Conservation (phyloP, 306 rosid genomes). For the Corylus avellana region DNA sequence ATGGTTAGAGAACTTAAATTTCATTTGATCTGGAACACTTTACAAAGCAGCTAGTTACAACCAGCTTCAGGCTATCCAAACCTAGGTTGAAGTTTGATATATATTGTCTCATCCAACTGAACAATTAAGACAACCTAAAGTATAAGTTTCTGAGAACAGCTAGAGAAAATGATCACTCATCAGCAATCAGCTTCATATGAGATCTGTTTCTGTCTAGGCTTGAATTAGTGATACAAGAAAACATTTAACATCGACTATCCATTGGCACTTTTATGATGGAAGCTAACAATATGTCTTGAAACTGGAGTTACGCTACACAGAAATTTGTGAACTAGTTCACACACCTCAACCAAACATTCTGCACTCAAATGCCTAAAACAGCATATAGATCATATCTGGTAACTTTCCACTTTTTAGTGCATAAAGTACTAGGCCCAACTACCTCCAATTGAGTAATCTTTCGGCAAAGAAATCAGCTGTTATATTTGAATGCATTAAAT, state of each 20-base stretch:
- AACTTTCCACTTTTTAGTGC: not conserved
- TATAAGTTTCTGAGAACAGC: not conserved
- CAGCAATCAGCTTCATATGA: not conserved
- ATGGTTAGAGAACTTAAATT: not conserved
- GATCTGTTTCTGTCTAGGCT: not conserved
- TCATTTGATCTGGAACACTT: not conserved
- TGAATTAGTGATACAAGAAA: not conserved
- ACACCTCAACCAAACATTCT: not conserved
- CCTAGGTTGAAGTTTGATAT: slow-evolving; percentile 11
- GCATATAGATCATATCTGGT: not conserved
- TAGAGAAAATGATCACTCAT: not conserved
- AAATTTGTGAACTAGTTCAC: not conserved
- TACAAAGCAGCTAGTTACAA: slow-evolving; percentile 2
- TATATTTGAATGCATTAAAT: not conserved
- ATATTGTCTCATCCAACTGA: not conserved
- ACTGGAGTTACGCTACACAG: not conserved
- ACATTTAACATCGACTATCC: not conserved
- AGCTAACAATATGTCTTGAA: not conserved
- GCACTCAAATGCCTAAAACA: not conserved
- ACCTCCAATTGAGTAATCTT: not conserved
- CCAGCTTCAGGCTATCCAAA: slow-evolving; percentile 5
- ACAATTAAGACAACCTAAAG: not conserved
- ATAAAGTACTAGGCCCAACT: not conserved
- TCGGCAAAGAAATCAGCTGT: not conserved
- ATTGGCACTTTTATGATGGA: not conserved